Evolutionary conservation across 768 basidiomycete genomes (phyloP).

Genomic region (Tephrocybe sp.): DNA sequence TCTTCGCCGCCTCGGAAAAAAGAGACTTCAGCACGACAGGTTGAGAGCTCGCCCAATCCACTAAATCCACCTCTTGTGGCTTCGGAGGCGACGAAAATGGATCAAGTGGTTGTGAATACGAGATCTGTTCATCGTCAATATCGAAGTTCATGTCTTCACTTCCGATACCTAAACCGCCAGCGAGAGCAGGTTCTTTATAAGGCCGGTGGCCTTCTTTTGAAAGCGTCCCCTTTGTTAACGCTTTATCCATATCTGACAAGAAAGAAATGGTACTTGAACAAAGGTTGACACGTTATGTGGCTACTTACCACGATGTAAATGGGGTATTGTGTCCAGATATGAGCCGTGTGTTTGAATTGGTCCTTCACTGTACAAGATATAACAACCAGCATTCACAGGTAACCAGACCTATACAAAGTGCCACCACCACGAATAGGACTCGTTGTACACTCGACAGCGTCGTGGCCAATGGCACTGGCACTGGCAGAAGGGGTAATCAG

Average conservation of each 20-base stretch:
- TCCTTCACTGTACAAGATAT: no score
- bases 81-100: slow-evolving; percentile 6
- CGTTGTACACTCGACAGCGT: no score
- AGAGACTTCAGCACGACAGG: slow-evolving; percentile 11
- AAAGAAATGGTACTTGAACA: background rate
- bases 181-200: slow-evolving; percentile 8
- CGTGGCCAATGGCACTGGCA: no score
- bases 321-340: no score
- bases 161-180: background rate
- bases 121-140: slow-evolving; percentile 6
- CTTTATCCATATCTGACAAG: slow-evolving; percentile 5
- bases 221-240: slow-evolving; percentile 6
- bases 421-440: no score
- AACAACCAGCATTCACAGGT: no score
- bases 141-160: slow-evolving; percentile 12
- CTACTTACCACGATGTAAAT: background rate
- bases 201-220: slow-evolving; percentile 8
- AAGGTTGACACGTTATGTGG: background rate
- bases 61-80: slow-evolving; percentile 5
- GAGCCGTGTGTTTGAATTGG: no score
- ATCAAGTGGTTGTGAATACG: slow-evolving; percentile 4
- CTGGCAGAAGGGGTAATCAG: no score
- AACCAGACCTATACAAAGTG: no score
- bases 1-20: slow-evolving; percentile 5
- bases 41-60: slow-evolving; percentile 15